Evolutionary conservation across 495 filamentous ascomycete genomes (phyloP), one percentile per base, ranked within the genome.

Genomic region (Hypoxylon rickii): DNA sequence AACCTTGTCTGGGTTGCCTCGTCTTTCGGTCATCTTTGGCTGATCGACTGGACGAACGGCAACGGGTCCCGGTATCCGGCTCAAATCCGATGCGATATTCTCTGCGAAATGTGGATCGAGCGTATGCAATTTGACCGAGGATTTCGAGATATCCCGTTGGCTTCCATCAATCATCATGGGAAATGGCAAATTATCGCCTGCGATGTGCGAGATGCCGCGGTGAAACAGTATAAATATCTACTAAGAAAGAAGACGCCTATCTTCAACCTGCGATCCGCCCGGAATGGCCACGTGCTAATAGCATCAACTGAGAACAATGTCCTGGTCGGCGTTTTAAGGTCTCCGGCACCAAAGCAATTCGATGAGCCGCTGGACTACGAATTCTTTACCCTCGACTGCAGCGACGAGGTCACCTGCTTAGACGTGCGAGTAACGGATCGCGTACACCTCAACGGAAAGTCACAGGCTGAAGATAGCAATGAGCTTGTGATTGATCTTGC

Each of bases 31-130:
- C 71, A 67, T 18, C 74, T 96, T 15, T 87, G 82, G 70, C 69
- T 82, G 26, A 89, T 92, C 81, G 79, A 96, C 63, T 96, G 90
- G 91, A 79, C 77, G 7, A 77, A 79, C 24, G 86, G 86, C 20
- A 72, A 71, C 17, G 79, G 68, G 29, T 74, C 68, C 26, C 67
- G 68, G 36, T 75, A 68, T 15, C 63, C 76, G 20, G 57, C 76
- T 13, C 44, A 32, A 44, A 47, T 66, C 43, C 61, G 39, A 51
- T 66, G 58, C 31, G 33, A 38, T 26, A 41, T 62, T 32, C 44
- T 66, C 41, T 56, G 51, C 17, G 69, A 74, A 42, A 73, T 82
- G 72, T 66, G 67, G 1, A 68, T 81, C 12, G 73, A 76, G 17
- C 61, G 61, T 15, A 64, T 77, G 38, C 60, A 75, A 17, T 51